phyloP scores from a whole-genome alignment of 345 rosid genomes.

The Moringa oleifera region DNA sequence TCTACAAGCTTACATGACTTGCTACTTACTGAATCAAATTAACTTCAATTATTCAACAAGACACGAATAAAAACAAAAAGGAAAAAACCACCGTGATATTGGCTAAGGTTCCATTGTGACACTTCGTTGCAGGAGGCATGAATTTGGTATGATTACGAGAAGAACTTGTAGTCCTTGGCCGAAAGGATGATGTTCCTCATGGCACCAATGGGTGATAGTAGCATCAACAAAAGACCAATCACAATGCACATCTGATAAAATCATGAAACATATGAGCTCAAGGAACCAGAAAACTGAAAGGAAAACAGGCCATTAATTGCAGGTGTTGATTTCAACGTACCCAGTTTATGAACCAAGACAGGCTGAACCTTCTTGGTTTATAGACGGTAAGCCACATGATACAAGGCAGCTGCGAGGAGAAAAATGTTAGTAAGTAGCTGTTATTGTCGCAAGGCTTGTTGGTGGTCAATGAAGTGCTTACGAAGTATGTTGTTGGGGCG shows the following conservation, averaged over 20 bases:
- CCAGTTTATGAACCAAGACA: constrained; percentile 69
- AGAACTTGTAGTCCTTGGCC: constrained; percentile 46
- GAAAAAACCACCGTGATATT: no score
- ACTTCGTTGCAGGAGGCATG: no score
- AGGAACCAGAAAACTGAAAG: background rate
- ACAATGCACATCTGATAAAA: constrained; percentile 61
- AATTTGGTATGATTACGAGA: no score
- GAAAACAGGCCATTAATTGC: background rate
- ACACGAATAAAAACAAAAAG: no score
- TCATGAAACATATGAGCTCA: background rate
- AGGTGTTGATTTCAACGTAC: constrained; percentile 24
- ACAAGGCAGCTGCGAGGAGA: constrained; percentile 58
- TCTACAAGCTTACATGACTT: no score
- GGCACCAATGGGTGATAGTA: constrained; percentile 69
- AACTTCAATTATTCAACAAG: no score
- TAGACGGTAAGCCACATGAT: constrained; percentile 57
- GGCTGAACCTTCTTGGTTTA: constrained; percentile 63
- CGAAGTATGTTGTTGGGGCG: constrained; percentile 76
- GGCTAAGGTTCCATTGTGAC: no score
- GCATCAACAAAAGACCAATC: constrained; percentile 40
- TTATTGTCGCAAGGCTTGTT: background rate
- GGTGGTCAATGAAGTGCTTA: constrained; percentile 18
- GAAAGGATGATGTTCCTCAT: constrained; percentile 49
- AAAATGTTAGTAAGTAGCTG: background rate
- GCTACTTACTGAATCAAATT: no score